Conservation (phyloP, 2,329 filamentous ascomycete species). For the Botrytis elliptica region DNA sequence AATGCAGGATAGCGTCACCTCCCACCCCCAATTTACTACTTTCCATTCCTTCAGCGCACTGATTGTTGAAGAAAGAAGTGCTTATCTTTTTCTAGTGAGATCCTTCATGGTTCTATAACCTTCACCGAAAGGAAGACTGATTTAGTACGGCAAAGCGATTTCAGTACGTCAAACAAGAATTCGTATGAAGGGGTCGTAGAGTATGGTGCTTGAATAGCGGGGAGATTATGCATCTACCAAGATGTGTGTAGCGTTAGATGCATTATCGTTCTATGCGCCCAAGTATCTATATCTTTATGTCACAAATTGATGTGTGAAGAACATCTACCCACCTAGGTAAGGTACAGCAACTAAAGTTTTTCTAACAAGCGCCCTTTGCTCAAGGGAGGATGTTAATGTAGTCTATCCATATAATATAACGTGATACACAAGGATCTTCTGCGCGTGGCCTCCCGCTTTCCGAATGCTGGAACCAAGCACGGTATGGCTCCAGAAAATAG, state of each 20-base stretch:
- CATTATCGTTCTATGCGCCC: conserved; percentile 18
- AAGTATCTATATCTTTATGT: background rate
- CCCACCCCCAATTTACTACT: background rate
- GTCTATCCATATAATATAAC: conserved; percentile 28
- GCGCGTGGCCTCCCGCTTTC: conserved; percentile 34
- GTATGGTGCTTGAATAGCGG: background rate
- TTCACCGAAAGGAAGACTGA: background rate
- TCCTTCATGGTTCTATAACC: background rate
- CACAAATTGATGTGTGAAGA: conserved; percentile 11
- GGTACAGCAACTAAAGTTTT: conserved; percentile 8
- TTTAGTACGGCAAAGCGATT: background rate
- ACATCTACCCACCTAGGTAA: conserved; percentile 13
- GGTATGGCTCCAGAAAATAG: conserved; percentile 21
- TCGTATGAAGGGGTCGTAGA: background rate
- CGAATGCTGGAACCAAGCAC: conserved; percentile 26
- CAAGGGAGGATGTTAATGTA: conserved; percentile 12
- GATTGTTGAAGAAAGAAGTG: conserved; percentile 3
- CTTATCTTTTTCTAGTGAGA: background rate
- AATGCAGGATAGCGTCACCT: conserved; percentile 18
- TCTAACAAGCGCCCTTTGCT: conserved; percentile 16
- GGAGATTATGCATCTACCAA: conserved; percentile 18
- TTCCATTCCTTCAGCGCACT: conserved; percentile 5
- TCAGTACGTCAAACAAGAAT: background rate
- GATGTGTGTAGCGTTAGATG: conserved; percentile 7
- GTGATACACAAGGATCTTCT: conserved; percentile 31